Base-by-base conservation (phyloP, 768 basidiomycete genomes). In the Boletus subparvulus region DNA sequence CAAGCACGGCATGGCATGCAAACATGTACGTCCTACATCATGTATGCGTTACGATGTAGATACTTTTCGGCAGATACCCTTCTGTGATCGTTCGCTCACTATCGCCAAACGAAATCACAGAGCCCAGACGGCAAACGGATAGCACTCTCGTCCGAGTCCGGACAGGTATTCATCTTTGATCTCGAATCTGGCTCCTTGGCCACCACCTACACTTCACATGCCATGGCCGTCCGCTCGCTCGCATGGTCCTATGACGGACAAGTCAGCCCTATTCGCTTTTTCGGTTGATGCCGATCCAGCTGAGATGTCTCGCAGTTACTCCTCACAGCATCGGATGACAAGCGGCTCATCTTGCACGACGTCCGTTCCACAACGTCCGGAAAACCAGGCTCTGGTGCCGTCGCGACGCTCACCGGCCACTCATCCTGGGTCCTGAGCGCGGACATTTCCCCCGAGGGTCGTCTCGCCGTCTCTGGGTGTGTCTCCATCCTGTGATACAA, bases 271-370 rank as follows among this genome's bases (percentile, higher is more conserved):
- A 3, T 40, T 41, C 9, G 0, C n/a, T 4, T 16, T 10, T 37
- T 35, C 14, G 17, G 32, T 35, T 44, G 9, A 39, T 16, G 7
- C 16, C 4, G 28, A 26, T 50, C 16, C 36, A 33, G 19, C 53
- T 59, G 42, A 58, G 43, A 41, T 41, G 28, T 43, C 26, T 37
- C 12, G n/a, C 13, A 97, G 94, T 80, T 92, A 50, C 79, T 98
- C 4, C 77, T 94, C 50, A 94, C 92, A 42, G 94, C 89, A 3
- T 95, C 93, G 4, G 94, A 98, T 69, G 94, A 96, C 73, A 93
- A 92, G 70, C 84, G 91, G 17, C 86, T 98, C 56, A 86, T 93
- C 51, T 73, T 96, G 47, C 92, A 96, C 70, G 94, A 98, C 67
- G 90, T 94, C 16, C 86, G 94, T 53, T 78, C 81, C n/a, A 77